Evolutionary conservation across 1,139 yeast genomes (phyloP).

Genomic region (Sporopachydermia cereana): DNA sequence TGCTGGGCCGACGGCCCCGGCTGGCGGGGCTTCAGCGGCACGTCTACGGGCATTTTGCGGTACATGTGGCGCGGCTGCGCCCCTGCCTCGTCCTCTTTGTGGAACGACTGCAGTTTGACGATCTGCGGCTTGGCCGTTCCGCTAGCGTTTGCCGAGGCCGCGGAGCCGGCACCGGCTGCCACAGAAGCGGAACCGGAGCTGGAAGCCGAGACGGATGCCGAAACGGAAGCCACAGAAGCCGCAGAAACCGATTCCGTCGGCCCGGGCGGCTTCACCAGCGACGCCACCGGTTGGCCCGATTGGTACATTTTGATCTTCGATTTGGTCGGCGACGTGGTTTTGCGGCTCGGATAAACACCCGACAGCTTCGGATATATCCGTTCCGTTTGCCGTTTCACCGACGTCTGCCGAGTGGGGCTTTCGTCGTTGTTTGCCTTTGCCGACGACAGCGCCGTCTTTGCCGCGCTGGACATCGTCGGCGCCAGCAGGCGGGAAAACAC

Average conservation of each 20-base stretch:
- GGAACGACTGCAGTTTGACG: not conserved
- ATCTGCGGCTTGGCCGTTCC: conserved; percentile 2
- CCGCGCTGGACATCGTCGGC: conserved; percentile 26
- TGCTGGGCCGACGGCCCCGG: not conserved
- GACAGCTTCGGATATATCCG: conserved; percentile 10
- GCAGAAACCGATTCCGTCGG: not conserved
- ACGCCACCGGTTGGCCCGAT: not conserved
- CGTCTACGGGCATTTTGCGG: not conserved
- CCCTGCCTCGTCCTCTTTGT: conserved; percentile 2
- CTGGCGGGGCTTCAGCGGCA: not conserved
- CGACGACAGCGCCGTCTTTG: conserved; percentile 12
- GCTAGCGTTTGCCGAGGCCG: too few species aligned
- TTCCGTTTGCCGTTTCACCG: not conserved
- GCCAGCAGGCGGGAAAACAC: conserved; percentile 22
- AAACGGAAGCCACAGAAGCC: not conserved
- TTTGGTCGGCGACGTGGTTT: not conserved
- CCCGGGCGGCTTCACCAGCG: not conserved
- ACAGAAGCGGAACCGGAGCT: not conserved
- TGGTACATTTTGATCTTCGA: conserved; percentile 3
- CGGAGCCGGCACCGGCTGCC: not conserved
- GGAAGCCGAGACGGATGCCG: not conserved
- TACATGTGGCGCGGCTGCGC: not conserved
- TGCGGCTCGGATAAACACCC: conserved; percentile 9
- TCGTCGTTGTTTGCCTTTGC: conserved; percentile 8
- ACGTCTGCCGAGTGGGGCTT: conserved; percentile 2